phyloP scores from a whole-genome alignment of 371 early-diverging fungal genomes.

The Caulochytrium protostelioides region DNA sequence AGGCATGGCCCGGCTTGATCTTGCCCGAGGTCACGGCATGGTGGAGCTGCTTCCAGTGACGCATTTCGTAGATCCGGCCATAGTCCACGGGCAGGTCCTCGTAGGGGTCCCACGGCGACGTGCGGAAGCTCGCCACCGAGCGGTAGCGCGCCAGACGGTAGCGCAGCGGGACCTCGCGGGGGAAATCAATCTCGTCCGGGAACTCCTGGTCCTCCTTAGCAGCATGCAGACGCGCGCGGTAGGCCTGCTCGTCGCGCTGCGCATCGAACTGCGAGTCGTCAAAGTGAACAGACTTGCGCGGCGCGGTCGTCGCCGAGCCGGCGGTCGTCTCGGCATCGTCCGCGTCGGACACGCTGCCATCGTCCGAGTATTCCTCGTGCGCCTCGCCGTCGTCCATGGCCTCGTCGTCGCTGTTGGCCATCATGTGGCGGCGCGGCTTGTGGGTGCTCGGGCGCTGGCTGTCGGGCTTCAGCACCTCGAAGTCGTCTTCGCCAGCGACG shows the following conservation, averaged over 20 bases:
- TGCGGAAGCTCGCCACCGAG: constrained; percentile 75
- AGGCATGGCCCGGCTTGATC: too few relatives aligned
- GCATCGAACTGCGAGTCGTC: background rate
- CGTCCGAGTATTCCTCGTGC: constrained; percentile 31
- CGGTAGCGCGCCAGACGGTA: constrained; percentile 41
- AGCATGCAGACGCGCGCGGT: constrained; percentile 10
- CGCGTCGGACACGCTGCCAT: constrained; percentile 14
- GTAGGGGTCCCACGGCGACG: constrained; percentile 91
- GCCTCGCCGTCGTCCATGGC: constrained; percentile 22
- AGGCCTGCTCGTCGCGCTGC: background rate
- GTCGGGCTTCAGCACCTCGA: background rate
- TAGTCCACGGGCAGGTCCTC: constrained; percentile 90
- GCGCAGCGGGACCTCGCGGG: constrained; percentile 40
- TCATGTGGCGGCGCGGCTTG: background rate
- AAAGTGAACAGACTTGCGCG: constrained; percentile 3
- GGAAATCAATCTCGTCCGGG: constrained; percentile 92
- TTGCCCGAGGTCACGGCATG: constrained; percentile 34
- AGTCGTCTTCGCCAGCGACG: constrained; percentile 10
- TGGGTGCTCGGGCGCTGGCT: background rate
- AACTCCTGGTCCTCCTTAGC: constrained; percentile 57
- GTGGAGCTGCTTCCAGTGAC: constrained; percentile 57
- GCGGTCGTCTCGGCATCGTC: constrained; percentile 17
- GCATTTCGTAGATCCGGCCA: constrained; percentile 80
- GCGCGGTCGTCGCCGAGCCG: constrained; percentile 1
- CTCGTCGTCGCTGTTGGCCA: background rate